Base-by-base conservation (phyloP, 2,329 filamentous ascomycete species). In the Pestalotiopsis sp. region DNA sequence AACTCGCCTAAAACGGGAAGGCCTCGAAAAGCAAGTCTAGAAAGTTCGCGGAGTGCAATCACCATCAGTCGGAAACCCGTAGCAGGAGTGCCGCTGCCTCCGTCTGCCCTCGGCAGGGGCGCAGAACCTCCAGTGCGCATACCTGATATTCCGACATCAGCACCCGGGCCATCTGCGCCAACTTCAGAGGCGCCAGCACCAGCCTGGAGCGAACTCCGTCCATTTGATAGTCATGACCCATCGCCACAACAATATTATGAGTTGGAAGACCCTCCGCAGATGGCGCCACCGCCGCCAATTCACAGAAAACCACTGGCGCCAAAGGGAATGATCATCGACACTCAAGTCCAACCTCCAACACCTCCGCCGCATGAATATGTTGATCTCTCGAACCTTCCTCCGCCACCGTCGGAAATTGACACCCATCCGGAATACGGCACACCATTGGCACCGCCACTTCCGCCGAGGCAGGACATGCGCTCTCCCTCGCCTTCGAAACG, bases 1-100 rank as follows among this genome's bases (percentile, higher is more conserved):
- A 74, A 74, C 49, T 75, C 78, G 62, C 78, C 81, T 70, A 17
- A 12, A 4, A 31, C 59, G 5, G 56, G 9, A n/a, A 9, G 27
- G 1, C 58, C 65, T 45, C 80, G 45, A 6, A n/a, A 82, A 61
- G 81, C 83, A 38, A 85, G 85, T 71, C 79, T 81, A 65, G 84
- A 86, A 66, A 83, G 80, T 70, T 74, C 79, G 17, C 80, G 79
- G 61, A 63, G 58, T 58, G 58, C 31, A 14, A 78, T 77, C 63
- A 76, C 77, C 38, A 88, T 89, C 60, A 82, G 80, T 41, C 80
- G 87, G 70, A 89, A 89, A 72, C 87, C 87, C 1, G 68, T 89
- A 25, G 84, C 58, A 39, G 59, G n/a, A 13, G 58, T 31, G 31
- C 59, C 45, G 45, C 41, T 56, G 4, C 7, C 25, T 56, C 17